Evolutionary conservation across 2,329 filamentous ascomycete species (phyloP).

Genomic region (Daldinia sp.): DNA sequence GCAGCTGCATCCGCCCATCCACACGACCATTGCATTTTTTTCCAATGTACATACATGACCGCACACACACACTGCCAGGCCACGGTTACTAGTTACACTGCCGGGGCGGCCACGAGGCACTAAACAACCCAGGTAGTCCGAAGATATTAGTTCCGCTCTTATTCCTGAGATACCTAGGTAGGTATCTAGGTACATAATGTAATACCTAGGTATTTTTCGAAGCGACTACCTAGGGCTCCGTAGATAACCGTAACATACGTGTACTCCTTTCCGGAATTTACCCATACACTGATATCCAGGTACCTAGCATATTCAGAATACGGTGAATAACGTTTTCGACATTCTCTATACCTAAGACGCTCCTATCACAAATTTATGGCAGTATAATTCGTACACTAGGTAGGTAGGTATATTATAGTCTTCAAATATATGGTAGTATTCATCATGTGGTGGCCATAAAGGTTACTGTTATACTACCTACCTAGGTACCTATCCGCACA

Average conservation of each 20-base stretch:
- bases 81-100: conserved; percentile 33
- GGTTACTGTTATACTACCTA: not conserved
- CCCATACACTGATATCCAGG: not conserved
- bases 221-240: not conserved
- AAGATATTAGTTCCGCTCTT: conserved; percentile 24
- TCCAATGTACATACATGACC: no score
- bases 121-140: conserved; percentile 21
- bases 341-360: no score
- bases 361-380: no score
- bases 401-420: not conserved
- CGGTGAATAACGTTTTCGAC: no score
- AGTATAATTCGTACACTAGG: no score
- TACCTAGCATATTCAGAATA: not conserved
- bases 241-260: conserved; percentile 13
- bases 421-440: not conserved
- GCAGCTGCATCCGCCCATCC: conserved; percentile 25
- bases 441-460: not conserved
- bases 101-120: conserved; percentile 35
- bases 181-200: not conserved
- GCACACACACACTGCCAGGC: conserved; percentile 4
- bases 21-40: conserved; percentile 27
- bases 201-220: not conserved
- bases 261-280: not conserved
- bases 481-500: not conserved
- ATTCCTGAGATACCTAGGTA: not conserved